Conservation (phyloP, 768 basidiomycete genomes). For the Postia placenta region DNA sequence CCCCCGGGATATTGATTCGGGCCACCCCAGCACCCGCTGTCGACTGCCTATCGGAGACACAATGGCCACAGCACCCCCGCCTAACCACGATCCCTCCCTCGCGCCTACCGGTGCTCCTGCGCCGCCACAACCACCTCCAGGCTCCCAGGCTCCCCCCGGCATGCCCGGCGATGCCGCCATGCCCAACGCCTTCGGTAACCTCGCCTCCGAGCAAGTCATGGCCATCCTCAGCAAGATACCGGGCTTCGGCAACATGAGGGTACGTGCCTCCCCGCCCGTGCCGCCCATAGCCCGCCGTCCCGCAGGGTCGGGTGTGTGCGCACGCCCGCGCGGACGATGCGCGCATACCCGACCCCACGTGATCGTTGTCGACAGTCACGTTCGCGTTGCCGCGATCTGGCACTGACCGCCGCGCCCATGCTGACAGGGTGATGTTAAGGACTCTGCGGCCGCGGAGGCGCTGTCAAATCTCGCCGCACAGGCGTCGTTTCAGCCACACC, state of each 20-base stretch:
- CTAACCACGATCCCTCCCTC: slow-evolving; percentile 17
- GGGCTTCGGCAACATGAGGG: slow-evolving; percentile 38
- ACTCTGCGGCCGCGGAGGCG: slow-evolving; percentile 52
- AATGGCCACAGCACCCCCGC: slow-evolving; percentile 16
- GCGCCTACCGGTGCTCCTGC: slow-evolving; percentile 5
- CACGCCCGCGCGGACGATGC: neutral
- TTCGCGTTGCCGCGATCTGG: slow-evolving; percentile 11
- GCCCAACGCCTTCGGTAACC: neutral
- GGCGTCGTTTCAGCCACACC: slow-evolving; percentile 17
- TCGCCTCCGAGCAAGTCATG: slow-evolving; percentile 54
- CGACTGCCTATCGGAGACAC: slow-evolving; percentile 1
- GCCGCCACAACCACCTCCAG: slow-evolving; percentile 13
- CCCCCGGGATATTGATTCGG: neutral
- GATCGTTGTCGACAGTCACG: slow-evolving; percentile 19
- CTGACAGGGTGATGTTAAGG: slow-evolving; percentile 44
- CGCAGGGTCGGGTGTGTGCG: slow-evolving; percentile 3
- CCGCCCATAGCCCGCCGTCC: too few relatives aligned
- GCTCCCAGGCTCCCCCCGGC: slow-evolving; percentile 3
- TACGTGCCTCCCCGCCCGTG: slow-evolving; percentile 15
- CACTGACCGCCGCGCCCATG: too few relatives aligned
- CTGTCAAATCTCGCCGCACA: slow-evolving; percentile 48
- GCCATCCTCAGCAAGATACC: slow-evolving; percentile 52
- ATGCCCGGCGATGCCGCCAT: neutral
- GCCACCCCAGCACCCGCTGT: neutral
- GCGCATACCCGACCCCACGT: slow-evolving; percentile 15